These are phyloP conservation scores for Kazachstania bromeliacearum DNA, from an alignment of 805 yeast species.

Conservation along the genomic window DNA sequence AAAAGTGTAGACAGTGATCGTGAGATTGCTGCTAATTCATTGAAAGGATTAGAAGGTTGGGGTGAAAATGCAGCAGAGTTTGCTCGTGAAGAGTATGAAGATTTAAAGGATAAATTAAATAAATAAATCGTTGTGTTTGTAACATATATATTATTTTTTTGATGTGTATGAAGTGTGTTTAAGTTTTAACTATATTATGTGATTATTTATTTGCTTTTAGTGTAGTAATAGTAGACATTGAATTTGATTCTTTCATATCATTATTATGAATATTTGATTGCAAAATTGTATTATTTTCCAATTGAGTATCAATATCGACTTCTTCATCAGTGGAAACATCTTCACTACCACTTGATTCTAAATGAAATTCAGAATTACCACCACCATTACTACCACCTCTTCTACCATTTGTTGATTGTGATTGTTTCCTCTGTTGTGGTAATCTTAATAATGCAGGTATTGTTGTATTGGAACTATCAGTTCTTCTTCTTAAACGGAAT, in stretches of 20 bases:
- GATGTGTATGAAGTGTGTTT: not conserved
- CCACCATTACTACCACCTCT: too few relatives aligned
- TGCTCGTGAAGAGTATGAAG: conserved; percentile 35
- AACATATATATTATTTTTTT: too few relatives aligned
- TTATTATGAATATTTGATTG: too few relatives aligned
- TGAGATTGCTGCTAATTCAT: conserved; percentile 28
- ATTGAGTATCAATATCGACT: too few relatives aligned
- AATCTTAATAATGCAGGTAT: not conserved
- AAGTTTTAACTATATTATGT: not conserved
- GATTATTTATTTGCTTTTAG: not conserved
- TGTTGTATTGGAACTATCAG: not conserved
- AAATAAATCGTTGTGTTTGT: conserved; percentile 15
- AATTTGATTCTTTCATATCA: too few relatives aligned
- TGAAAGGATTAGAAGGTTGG: conserved; percentile 36
- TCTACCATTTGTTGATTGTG: too few relatives aligned
- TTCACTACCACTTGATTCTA: conserved; percentile 3
- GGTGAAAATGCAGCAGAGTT: conserved; percentile 37
- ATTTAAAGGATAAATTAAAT: conserved; percentile 31
- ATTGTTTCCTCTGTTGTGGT: not conserved
- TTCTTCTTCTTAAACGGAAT: too few relatives aligned
- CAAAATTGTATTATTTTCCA: too few relatives aligned
- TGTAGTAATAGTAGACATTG: too few relatives aligned
- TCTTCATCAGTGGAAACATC: conserved; percentile 1
- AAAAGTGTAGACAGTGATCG: conserved; percentile 9
- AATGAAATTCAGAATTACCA: too few relatives aligned